phyloP scores from a whole-genome alignment of 2,329 filamentous ascomycete species.

The Talaromyces atroroseus region DNA sequence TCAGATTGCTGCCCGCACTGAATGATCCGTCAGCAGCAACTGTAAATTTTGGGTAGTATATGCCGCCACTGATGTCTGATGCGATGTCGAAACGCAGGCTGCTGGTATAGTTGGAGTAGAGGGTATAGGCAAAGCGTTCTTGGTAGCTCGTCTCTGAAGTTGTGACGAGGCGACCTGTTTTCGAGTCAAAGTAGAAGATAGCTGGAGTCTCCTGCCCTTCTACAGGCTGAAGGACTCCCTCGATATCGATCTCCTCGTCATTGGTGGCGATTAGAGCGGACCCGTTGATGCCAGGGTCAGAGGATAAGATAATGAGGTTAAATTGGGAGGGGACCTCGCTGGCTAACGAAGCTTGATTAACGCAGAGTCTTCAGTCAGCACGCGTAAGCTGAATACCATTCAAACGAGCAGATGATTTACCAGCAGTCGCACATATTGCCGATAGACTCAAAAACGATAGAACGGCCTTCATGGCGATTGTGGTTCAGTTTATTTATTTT shows the following conservation, averaged over 20 bases:
- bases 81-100: slow-evolving; percentile 1
- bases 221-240: not conserved
- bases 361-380: not conserved
- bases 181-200: slow-evolving; percentile 3
- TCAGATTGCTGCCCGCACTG: slow-evolving; percentile 23
- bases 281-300: slow-evolving; percentile 3
- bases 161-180: not conserved
- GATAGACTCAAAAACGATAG: not conserved
- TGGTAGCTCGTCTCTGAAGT: not conserved
- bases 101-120: slow-evolving; percentile 6
- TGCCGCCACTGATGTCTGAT: not conserved
- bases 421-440: not conserved
- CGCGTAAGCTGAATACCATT: not conserved
- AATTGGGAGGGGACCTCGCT: not conserved
- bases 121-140: not conserved
- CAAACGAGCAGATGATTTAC: not conserved
- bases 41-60: not conserved
- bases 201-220: not conserved
- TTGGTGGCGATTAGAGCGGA: not conserved
- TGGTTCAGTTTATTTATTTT: too few relatives aligned
- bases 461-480: not conserved
- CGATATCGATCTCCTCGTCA: slow-evolving; percentile 2
- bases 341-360: not conserved
- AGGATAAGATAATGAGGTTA: slow-evolving; percentile 1
- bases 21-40: not conserved